Evolutionary conservation across 2,329 filamentous ascomycete species (phyloP).

Genomic region (Nannizziopsis arthrosporioides): DNA sequence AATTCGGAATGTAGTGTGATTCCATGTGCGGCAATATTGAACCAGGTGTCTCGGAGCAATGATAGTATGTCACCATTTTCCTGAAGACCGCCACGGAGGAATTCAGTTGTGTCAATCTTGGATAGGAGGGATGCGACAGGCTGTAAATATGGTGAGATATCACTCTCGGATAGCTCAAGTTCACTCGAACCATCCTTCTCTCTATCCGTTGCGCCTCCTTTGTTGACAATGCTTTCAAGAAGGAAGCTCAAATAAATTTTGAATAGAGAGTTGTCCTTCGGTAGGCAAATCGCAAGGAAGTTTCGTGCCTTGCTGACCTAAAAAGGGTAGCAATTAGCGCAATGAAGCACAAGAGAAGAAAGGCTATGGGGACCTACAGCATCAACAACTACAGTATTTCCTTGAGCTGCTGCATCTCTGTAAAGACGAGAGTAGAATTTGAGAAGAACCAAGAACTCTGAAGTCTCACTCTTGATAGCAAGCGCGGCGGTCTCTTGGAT

Average conservation of each 20-base stretch:
- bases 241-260: conserved; percentile 74
- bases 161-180: conserved; percentile 66
- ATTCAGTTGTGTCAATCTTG: conserved; percentile 19
- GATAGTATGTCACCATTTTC: conserved; percentile 55
- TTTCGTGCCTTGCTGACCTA: conserved; percentile 67
- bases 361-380: conserved; percentile 46
- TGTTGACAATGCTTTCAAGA: conserved; percentile 76
- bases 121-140: conserved; percentile 81
- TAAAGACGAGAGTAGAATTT: conserved; percentile 70
- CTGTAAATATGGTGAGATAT: conserved; percentile 77
- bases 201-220: conserved; percentile 70
- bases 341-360: background rate
- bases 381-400: conserved; percentile 54
- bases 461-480: conserved; percentile 61
- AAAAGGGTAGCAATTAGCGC: conserved; percentile 5
- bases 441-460: conserved; percentile 75
- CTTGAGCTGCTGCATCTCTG: conserved; percentile 58
- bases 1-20: conserved; percentile 65
- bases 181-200: conserved; percentile 65
- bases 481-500: conserved; percentile 70
- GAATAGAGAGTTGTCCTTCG: conserved; percentile 60
- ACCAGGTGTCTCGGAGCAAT: conserved; percentile 85
- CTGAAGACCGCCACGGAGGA: conserved; percentile 22
- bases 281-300: conserved; percentile 60
- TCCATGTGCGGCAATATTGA: conserved; percentile 91